These are phyloP conservation scores for Nitzschia sp. DNA, from an alignment of 108 stramenopile species.

Conservation along the genomic window DNA sequence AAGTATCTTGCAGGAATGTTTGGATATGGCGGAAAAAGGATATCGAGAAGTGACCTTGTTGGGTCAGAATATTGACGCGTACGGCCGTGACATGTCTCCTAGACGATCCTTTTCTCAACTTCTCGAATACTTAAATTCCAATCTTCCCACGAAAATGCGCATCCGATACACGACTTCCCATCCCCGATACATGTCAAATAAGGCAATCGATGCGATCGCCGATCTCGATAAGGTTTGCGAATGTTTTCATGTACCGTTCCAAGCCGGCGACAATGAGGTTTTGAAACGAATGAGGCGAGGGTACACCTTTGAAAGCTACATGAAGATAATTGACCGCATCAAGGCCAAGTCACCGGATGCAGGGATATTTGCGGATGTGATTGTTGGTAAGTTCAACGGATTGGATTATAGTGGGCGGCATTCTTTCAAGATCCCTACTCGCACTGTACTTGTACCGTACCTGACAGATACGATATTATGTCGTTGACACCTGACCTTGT, in stretches of 20 bases:
- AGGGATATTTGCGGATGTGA: constrained; percentile 90
- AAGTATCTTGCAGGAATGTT: constrained; percentile 78
- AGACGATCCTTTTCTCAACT: constrained; percentile 88
- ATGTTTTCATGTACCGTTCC: constrained; percentile 92
- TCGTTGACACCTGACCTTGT: too few relatives aligned
- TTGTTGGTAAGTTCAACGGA: too few relatives aligned
- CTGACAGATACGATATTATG: too few relatives aligned
- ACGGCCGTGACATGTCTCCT: constrained; percentile 89
- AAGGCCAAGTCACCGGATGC: constrained; percentile 83
- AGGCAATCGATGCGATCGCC: constrained; percentile 91
- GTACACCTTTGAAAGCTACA: constrained; percentile 88
- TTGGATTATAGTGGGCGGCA: too few relatives aligned
- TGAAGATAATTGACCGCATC: constrained; percentile 87
- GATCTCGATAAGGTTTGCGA: constrained; percentile 78
- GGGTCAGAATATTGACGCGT: constrained; percentile 96
- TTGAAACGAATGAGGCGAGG: constrained; percentile 86
- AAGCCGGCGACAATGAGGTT: constrained; percentile 86
- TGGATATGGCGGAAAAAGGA: constrained; percentile 60
- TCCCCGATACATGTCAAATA: constrained; percentile 90
- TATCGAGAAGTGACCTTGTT: constrained; percentile 89
- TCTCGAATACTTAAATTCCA: constrained; percentile 70
- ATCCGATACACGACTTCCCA: constrained; percentile 92
- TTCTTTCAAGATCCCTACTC: too few relatives aligned
- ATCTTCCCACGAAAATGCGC: constrained; percentile 55
- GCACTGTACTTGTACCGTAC: too few relatives aligned